Conservation (phyloP, 352 stramenopile species). For the Plasmopara viticola region DNA sequence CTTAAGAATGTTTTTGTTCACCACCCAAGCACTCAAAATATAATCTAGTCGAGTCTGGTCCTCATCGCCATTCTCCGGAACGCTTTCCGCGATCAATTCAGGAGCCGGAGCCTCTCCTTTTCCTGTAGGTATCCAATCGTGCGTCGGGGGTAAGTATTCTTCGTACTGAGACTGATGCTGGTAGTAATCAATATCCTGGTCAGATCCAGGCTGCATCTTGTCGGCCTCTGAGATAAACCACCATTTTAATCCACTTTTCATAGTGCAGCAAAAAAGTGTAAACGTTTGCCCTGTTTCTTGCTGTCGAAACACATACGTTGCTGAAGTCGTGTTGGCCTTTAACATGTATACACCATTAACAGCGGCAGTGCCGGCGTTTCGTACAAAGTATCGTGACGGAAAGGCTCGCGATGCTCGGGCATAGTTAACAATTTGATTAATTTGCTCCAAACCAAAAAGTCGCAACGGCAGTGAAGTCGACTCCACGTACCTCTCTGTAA, state of each 20-base stretch:
- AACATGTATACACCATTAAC: conserved; percentile 93
- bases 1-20: conserved; percentile 68
- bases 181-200: conserved; percentile 99
- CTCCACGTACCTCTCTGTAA: conserved; percentile 83
- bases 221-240: conserved; percentile 99
- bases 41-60: conserved; percentile 59
- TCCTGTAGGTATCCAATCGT: conserved; percentile 85
- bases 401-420: conserved; percentile 78
- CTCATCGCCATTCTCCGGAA: conserved; percentile 49
- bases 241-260: conserved; percentile 97
- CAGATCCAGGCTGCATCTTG: conserved; percentile 93
- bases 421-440: conserved; percentile 89
- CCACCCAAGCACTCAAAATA: conserved; percentile 66
- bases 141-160: conserved; percentile 85
- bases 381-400: conserved; percentile 83
- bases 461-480: conserved; percentile 89
- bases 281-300: conserved; percentile 76
- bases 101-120: conserved; percentile 67
- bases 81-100: conserved; percentile 58
- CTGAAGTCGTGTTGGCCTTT: conserved; percentile 51
- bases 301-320: conserved; percentile 70
- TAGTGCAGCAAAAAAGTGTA: conserved; percentile 96
- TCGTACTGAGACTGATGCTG: conserved; percentile 95
- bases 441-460: conserved; percentile 92
- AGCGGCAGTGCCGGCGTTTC: conserved; percentile 84